Base-by-base conservation (phyloP, 2,329 filamentous ascomycete genomes). In the Aspergillus terreus region DNA sequence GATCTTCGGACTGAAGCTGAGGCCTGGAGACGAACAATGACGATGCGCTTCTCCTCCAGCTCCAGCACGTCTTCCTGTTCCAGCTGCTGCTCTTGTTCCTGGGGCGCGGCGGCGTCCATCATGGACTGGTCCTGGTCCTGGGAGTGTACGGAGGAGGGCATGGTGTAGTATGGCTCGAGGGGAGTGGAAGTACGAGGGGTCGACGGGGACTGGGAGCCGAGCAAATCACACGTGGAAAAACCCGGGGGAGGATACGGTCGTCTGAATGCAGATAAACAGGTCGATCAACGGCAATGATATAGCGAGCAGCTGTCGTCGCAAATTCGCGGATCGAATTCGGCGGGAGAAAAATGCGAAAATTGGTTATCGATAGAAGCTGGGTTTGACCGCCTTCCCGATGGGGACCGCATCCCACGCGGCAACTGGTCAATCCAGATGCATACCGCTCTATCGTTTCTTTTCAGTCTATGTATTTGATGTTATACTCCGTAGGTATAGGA, bases 21-120 rank as follows among this genome's bases (percentile, higher is more conserved):
- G 33, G 17, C 21, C 23, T 15, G n/a, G 10, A 38, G 25, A 62
- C 65, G 76, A 63, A 88, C 85, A 66, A 88, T 82, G 58, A 79
- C 77, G 43, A 88, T 83, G 59, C 83, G 76, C 70, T 84, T 82
- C 46, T 72, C 68, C 9, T 69, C 68, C 38, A 69, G 49, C 41
- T 66, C 63, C 30, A 66, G 42, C 5, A 56, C 50, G 11, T 73
- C 69, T 46, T 79, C 76, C 50, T 79, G 76, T 46, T 79, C 77
- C 21, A 74, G 69, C 23, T 76, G 70, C 9, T 75, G 71, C 15
- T 78, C 72, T 38, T 76, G 57, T 17, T 65, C 57, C 10, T 64
- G 57, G 27, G 59, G 54, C 21, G 63, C 60, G 30, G 62, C 67
- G 52, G 62, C 67, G 52, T 75, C 71, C 41, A 66, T 53, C 72